Percentiles rank a stretch among this genome's conserved stretches.
These are phyloP conservation scores for Coffea eugenioides DNA, from an alignment of 257 asterid species.

Conservation along the genomic window DNA sequence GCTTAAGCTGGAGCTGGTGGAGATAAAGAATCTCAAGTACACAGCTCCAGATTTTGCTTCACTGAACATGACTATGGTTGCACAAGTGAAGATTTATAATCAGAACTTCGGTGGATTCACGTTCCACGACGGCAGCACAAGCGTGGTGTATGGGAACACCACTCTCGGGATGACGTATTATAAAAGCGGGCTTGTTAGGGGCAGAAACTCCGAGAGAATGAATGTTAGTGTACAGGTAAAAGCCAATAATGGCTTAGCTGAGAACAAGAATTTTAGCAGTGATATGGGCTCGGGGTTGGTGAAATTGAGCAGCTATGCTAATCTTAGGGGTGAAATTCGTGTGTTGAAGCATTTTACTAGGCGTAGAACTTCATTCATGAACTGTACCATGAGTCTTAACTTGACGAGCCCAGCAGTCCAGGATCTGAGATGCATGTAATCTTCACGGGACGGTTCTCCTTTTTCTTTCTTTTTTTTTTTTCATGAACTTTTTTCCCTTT, in stretches of 20 bases:
- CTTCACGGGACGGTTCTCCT: too few relatives aligned
- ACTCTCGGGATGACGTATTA: constrained; percentile 30
- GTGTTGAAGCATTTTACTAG: constrained; percentile 36
- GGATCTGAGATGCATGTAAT: constrained; percentile 22
- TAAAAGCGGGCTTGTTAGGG: constrained; percentile 25
- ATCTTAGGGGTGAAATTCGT: constrained; percentile 48
- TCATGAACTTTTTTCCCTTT: background rate
- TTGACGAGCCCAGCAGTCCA: constrained; percentile 41
- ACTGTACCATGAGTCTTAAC: constrained; percentile 50
- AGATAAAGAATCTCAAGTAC: constrained; percentile 23
- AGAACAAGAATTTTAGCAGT: constrained; percentile 28
- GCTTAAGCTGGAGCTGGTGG: constrained; percentile 23
- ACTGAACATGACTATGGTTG: constrained; percentile 29
- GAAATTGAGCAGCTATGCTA: constrained; percentile 27
- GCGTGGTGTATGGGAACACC: constrained; percentile 33
- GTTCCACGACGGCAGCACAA: constrained; percentile 31
- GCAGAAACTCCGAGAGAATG: constrained; percentile 21
- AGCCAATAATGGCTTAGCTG: constrained; percentile 1
- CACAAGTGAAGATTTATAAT: constrained; percentile 34
- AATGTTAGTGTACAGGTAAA: constrained; percentile 30
- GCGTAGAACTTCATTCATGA: constrained; percentile 38
- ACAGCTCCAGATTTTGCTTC: constrained; percentile 10
- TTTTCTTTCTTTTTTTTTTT: background rate
- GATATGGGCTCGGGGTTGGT: constrained; percentile 37
- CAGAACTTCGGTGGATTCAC: constrained; percentile 44